Conservation (phyloP, 805 yeast species). For the Ogataea henricii region DNA sequence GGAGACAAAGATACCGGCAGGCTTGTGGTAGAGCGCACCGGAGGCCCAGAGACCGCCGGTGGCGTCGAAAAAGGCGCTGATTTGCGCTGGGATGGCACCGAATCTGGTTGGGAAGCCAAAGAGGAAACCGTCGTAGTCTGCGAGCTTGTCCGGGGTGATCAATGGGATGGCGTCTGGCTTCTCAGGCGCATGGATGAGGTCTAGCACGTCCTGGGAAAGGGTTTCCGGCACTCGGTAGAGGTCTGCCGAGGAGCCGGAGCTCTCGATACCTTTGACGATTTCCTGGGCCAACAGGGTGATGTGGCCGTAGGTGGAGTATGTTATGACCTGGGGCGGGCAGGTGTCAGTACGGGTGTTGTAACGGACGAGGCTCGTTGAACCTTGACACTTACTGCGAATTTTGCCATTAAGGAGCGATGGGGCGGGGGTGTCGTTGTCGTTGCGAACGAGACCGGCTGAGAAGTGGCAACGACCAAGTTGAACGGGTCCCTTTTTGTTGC, state of each 20-base stretch:
- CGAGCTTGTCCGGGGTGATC: constrained; percentile 59
- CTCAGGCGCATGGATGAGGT: constrained; percentile 61
- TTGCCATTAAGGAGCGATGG: constrained; percentile 17
- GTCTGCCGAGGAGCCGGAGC: constrained; percentile 69
- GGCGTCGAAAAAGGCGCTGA: constrained; percentile 73
- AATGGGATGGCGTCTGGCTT: constrained; percentile 60
- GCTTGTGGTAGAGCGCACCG: constrained; percentile 74
- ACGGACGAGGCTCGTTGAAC: not conserved
- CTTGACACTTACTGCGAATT: constrained; percentile 15
- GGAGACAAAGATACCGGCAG: constrained; percentile 70
- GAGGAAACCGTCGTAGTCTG: constrained; percentile 73
- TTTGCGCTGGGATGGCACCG: constrained; percentile 80
- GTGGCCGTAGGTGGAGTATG: constrained; percentile 82
- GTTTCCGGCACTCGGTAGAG: constrained; percentile 80
- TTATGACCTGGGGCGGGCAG: constrained; percentile 40
- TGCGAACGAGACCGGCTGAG: no score
- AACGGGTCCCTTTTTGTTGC: not conserved
- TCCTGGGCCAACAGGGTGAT: constrained; percentile 66
- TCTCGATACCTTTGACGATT: constrained; percentile 65
- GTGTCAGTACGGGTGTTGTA: not conserved
- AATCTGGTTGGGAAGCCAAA: constrained; percentile 88
- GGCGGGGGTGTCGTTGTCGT: not conserved
- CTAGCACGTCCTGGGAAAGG: constrained; percentile 57
- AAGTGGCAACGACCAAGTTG: not conserved
- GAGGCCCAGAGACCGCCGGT: constrained; percentile 80